Conservation (phyloP, 176 grass and related monocot genomes). For the Cenchrus purpureus region DNA sequence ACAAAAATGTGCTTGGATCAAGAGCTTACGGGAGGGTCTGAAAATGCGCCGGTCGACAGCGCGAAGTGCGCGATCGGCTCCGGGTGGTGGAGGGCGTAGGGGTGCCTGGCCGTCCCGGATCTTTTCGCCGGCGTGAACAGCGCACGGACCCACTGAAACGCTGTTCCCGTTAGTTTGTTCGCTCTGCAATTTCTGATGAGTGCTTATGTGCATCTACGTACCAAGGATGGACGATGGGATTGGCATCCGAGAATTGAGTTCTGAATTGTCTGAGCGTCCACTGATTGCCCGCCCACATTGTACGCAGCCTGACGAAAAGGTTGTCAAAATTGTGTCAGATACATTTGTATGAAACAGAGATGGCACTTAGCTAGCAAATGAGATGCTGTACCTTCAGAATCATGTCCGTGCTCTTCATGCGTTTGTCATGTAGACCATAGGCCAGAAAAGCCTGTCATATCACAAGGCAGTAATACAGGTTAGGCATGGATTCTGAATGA, state of each 20-base stretch:
- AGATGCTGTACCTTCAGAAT: slow-evolving; percentile 65
- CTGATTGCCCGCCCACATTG: slow-evolving; percentile 84
- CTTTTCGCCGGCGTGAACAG: slow-evolving; percentile 63
- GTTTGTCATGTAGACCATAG: slow-evolving; percentile 74
- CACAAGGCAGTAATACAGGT: slow-evolving; percentile 30
- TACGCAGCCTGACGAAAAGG: slow-evolving; percentile 69
- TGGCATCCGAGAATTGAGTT: slow-evolving; percentile 91
- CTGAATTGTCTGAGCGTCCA: slow-evolving; percentile 85
- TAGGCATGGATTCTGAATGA: slow-evolving; percentile 21
- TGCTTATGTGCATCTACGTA: slow-evolving; percentile 30
- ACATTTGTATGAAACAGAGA: slow-evolving; percentile 14
- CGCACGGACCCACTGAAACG: slow-evolving; percentile 59
- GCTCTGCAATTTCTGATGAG: background rate
- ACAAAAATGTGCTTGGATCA: background rate
- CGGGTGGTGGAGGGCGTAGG: slow-evolving; percentile 62
- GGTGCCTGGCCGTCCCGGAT: slow-evolving; percentile 58
- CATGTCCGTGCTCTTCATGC: slow-evolving; percentile 79
- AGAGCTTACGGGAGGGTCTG: slow-evolving; percentile 77
- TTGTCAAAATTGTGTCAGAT: slow-evolving; percentile 25
- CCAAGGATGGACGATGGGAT: slow-evolving; percentile 84
- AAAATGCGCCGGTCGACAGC: slow-evolving; percentile 83
- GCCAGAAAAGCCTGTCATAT: slow-evolving; percentile 72
- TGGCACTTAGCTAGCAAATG: background rate
- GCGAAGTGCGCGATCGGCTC: slow-evolving; percentile 82
- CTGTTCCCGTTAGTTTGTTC: slow-evolving; percentile 14